Evolutionary conservation across 139 green algal genomes (phyloP), one percentile per base, ranked within the genome.

Genomic region (Yamagishiella unicocca): DNA sequence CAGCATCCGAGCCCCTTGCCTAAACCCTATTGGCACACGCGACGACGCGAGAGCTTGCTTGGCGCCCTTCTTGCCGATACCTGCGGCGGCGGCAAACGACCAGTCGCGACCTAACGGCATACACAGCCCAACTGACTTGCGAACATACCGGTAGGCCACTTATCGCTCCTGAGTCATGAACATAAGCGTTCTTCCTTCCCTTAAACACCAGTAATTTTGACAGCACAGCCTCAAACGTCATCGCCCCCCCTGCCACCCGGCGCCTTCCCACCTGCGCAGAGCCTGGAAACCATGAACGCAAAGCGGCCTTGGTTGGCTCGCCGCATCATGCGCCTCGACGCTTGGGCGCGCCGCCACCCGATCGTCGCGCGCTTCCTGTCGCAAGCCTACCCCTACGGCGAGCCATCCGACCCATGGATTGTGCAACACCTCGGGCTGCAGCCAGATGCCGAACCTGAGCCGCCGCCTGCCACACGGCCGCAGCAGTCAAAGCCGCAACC

Each of bases 311-410:
- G 64, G 64, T 43, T 86, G 43, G 80, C 64, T 31, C 0, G 5
- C 8, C 62, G 64, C 6, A 68, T 86, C 61, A 19, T 68, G 31
- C 8, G 3, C 29, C 19, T 77, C 7, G 80, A 86, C 64, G 27
- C 14, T 29, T 53, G n/a, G 64, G 38, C 45, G 27, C 80, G 80
- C 2, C 14, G 14, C 5, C n/a, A 42, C 12, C 27, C 42, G 6
- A 9, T 14, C 33, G 24, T 67, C 9, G 80, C 64, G 21, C 33
- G 43, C 8, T 5, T 86, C 5, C 43, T 86, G 43, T 68, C 62
- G 9, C 38, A 53, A 33, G n/a, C 43, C 31, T 86, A 86, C n/a
- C 80, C 80, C 2, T 86, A 86, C 64, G 80, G 80, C 21, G 43
- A 86, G 80, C 33, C 61, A 2, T 38, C 2, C 7, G 58, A 75